A percentile compares a stretch with the other conserved stretches of the same genome.
Conservation (phyloP, 306 rosid genomes). For the Cicer arietinum region DNA sequence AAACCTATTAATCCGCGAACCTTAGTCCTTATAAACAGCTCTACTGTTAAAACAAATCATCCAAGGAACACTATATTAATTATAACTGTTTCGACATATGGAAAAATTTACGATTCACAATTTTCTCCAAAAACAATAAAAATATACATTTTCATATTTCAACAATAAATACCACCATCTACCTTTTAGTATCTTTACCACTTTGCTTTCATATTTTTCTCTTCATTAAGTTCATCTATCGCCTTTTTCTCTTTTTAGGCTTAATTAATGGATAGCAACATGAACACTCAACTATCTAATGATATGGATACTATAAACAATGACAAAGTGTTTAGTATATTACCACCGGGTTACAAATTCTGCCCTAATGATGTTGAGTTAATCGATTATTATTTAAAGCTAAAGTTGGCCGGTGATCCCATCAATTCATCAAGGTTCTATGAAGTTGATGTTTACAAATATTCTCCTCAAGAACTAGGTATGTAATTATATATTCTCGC, state of each 20-base stretch:
- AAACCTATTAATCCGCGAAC: no score
- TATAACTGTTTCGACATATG: no score
- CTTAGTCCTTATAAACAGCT: no score
- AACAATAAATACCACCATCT: no score
- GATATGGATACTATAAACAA: background rate
- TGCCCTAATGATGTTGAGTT: background rate
- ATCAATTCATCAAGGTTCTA: background rate
- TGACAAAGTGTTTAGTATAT: background rate
- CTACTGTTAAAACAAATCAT: no score
- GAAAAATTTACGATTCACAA: no score
- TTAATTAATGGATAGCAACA: background rate
- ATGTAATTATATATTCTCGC: no score
- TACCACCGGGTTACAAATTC: background rate
- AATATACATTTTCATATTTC: no score
- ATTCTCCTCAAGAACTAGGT: background rate
- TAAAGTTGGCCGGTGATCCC: background rate
- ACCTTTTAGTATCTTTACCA: no score
- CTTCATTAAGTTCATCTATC: background rate
- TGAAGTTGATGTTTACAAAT: background rate
- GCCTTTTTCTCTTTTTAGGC: background rate
- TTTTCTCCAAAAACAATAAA: no score
- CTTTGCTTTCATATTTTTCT: no score
- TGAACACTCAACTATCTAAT: background rate
- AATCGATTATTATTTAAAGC: conserved; percentile 1
- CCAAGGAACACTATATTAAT: no score